A percentile compares a stretch with the other conserved stretches of the same genome.
Evolutionary conservation across 2,329 filamentous ascomycete genomes (phyloP).

Genomic region (Ophioceras dolichostomum): DNA sequence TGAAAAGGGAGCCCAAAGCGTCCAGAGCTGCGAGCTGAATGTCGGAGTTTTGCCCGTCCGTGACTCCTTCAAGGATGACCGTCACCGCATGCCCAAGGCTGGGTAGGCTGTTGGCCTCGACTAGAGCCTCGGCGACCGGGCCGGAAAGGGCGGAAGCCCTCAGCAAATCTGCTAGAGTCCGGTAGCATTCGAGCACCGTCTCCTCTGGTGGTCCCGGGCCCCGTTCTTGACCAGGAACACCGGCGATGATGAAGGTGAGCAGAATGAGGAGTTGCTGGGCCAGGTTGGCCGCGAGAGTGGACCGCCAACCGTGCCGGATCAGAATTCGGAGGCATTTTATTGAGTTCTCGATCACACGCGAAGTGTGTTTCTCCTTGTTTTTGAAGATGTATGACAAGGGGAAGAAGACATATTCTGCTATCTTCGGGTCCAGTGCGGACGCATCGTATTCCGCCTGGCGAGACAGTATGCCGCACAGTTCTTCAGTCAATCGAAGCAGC

Average conservation of each 20-base stretch:
- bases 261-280: slow-evolving; percentile 78
- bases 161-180: slow-evolving; percentile 57
- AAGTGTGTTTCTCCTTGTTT: slow-evolving; percentile 57
- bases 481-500: slow-evolving; percentile 30
- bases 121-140: slow-evolving; percentile 28
- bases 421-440: slow-evolving; percentile 56
- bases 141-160: slow-evolving; percentile 31
- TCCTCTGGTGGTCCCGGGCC: slow-evolving; percentile 53
- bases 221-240: slow-evolving; percentile 45
- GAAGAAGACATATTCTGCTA: slow-evolving; percentile 93
- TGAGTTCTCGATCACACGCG: slow-evolving; percentile 61
- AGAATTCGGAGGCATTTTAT: slow-evolving; percentile 65
- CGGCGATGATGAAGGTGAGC: slow-evolving; percentile 69
- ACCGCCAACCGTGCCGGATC: slow-evolving; percentile 67
- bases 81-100: slow-evolving; percentile 74
- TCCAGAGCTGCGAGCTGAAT: slow-evolving; percentile 60
- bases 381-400: slow-evolving; percentile 81
- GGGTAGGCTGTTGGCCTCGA: slow-evolving; percentile 52
- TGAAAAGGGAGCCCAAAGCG: slow-evolving; percentile 50
- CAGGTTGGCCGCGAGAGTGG: slow-evolving; percentile 56
- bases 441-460: slow-evolving; percentile 29
- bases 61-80: slow-evolving; percentile 63
- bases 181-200: slow-evolving; percentile 57
- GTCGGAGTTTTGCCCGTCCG: slow-evolving; percentile 48
- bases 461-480: slow-evolving; percentile 33